These are phyloP conservation scores for Coprinopsis strossmayeri DNA, from an alignment of 768 basidiomycete species.

Conservation along the genomic window DNA sequence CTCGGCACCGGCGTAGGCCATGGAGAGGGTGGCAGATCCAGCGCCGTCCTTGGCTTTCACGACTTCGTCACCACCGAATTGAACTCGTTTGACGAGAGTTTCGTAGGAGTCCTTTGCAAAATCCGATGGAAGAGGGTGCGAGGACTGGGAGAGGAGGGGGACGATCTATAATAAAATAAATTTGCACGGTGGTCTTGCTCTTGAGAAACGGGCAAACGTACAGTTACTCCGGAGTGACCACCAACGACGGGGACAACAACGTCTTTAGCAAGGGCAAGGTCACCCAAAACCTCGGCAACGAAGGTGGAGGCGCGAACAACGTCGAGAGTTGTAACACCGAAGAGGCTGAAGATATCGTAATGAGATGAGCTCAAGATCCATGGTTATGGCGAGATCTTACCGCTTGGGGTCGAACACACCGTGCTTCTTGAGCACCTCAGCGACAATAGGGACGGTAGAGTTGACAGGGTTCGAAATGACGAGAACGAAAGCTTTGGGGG, in stretches of 20 bases:
- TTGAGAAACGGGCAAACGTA: slow-evolving; percentile 26
- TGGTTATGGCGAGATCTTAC: slow-evolving; percentile 32
- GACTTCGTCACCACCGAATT: slow-evolving; percentile 96
- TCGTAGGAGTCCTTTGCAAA: slow-evolving; percentile 43
- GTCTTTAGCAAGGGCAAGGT: slow-evolving; percentile 53
- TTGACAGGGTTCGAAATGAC: slow-evolving; percentile 99
- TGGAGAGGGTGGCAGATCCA: slow-evolving; percentile 94
- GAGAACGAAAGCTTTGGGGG: slow-evolving; percentile 87
- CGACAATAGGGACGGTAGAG: slow-evolving; percentile 96
- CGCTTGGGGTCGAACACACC: slow-evolving; percentile 88
- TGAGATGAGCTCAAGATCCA: slow-evolving; percentile 1
- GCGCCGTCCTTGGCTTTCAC: slow-evolving; percentile 95
- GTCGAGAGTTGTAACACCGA: slow-evolving; percentile 97
- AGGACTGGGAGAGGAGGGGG: slow-evolving; percentile 87
- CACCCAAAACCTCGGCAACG: slow-evolving; percentile 70
- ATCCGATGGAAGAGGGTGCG: slow-evolving; percentile 63
- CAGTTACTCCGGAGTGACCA: slow-evolving; percentile 90
- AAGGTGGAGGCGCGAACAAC: slow-evolving; percentile 98
- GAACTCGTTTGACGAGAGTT: slow-evolving; percentile 75
- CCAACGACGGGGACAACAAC: slow-evolving; percentile 87
- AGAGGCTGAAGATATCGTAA: slow-evolving; percentile 48
- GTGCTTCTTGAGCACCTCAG: slow-evolving; percentile 90
- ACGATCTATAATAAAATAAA: slow-evolving; percentile 57
- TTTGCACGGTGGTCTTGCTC: background rate
- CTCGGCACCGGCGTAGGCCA: slow-evolving; percentile 92